Evolutionary conservation across 225 moss, liverwort and hornwort genomes (phyloP).

Genomic region (Pseudisothecium myosuroides): DNA sequence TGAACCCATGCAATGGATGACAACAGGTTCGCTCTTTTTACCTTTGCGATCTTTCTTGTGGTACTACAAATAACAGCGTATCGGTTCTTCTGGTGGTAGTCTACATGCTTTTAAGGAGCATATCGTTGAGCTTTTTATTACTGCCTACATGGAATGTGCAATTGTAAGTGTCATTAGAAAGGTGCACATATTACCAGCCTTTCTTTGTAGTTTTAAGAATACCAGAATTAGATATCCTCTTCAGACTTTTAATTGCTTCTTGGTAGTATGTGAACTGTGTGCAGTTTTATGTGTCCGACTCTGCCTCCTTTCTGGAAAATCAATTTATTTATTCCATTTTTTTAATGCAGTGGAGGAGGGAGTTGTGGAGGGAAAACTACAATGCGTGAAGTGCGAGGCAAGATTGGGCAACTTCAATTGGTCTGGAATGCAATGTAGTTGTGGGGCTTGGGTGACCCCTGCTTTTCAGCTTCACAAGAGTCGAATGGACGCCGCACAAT

Average conservation of each 20-base stretch:
- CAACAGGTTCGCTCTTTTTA: slow-evolving; percentile 38
- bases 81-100: not conserved
- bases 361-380: slow-evolving; percentile 78
- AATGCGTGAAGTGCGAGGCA: slow-evolving; percentile 76
- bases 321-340: not conserved
- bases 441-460: slow-evolving; percentile 94
- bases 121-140: not conserved
- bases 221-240: not conserved
- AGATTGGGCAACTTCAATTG: slow-evolving; percentile 94
- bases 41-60: not conserved
- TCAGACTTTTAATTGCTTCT: not conserved
- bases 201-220: not conserved
- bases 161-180: not conserved
- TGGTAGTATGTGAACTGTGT: not conserved
- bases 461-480: slow-evolving; percentile 97
- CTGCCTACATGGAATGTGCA: not conserved
- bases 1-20: slow-evolving; percentile 99
- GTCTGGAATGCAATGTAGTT: slow-evolving; percentile 99
- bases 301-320: not conserved
- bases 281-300: not conserved
- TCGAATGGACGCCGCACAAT: slow-evolving; percentile 55
- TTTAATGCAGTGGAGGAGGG: slow-evolving; percentile 57
- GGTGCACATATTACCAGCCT: not conserved
- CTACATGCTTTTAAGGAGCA: not conserved
- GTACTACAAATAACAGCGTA: not conserved